A percentile compares a stretch with the other conserved stretches of the same genome.
Conservation (phyloP, 306 rosid species). For the Cucurbita ficifolia region DNA sequence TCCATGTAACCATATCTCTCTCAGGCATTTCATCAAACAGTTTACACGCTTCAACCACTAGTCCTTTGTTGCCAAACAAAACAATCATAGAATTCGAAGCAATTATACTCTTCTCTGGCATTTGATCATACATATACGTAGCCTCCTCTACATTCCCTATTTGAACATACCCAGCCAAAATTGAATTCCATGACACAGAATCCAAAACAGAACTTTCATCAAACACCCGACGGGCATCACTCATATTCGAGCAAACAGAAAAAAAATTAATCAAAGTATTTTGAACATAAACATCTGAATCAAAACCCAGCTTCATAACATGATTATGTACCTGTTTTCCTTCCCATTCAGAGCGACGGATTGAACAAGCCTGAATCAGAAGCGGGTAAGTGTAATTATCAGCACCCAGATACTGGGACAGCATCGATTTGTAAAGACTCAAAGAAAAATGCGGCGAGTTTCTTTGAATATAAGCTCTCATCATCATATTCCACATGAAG, state of each 20-base stretch:
- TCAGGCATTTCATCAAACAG: slow-evolving; percentile 31
- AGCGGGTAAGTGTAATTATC: slow-evolving; percentile 56
- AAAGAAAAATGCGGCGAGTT: slow-evolving; percentile 28
- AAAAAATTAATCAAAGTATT: slow-evolving; percentile 60
- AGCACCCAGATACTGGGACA: slow-evolving; percentile 11
- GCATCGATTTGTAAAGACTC: slow-evolving; percentile 22
- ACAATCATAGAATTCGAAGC: slow-evolving; percentile 82
- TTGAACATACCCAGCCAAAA: slow-evolving; percentile 58
- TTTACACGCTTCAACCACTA: slow-evolving; percentile 25
- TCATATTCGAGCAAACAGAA: slow-evolving; percentile 42
- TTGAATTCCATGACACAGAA: slow-evolving; percentile 61
- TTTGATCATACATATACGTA: slow-evolving; percentile 18
- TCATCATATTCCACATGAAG: slow-evolving; percentile 67
- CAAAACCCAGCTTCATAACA: slow-evolving; percentile 40
- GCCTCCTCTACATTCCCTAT: slow-evolving; percentile 35
- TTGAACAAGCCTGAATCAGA: slow-evolving; percentile 46
- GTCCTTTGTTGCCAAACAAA: slow-evolving; percentile 39
- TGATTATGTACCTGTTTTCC: slow-evolving; percentile 50
- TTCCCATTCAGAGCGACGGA: slow-evolving; percentile 30
- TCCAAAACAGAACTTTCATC: slow-evolving; percentile 61
- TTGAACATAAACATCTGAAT: slow-evolving; percentile 39
- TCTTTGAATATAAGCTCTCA: slow-evolving; percentile 43
- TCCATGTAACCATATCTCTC: slow-evolving; percentile 79
- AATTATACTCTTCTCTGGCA: slow-evolving; percentile 45
- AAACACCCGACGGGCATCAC: slow-evolving; percentile 42